Base-by-base conservation (phyloP, 139 green algal genomes). In the Trebouxia sp. region DNA sequence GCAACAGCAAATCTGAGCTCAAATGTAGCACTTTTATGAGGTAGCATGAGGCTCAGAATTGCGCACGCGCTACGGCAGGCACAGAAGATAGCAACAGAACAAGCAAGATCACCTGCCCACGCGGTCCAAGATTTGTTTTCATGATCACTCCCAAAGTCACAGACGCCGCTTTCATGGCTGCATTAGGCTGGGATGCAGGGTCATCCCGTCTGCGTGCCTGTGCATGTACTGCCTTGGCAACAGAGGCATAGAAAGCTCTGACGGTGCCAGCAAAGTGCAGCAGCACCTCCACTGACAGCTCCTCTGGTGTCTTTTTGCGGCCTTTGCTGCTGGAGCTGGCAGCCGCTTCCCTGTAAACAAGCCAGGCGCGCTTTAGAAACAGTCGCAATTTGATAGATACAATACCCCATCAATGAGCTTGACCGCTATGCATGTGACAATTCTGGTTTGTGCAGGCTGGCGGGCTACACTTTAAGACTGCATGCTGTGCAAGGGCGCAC, bases 221-320 rank as follows among this genome's bases (percentile, higher is more conserved):
- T 22, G 92, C 90, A 84, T 95, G 89, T 41, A 96, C 91, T 24
- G 91, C 87, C 90, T 98, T 98, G 75, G 89, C 89, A 0, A 94
- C 79, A 0, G 89, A 86, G 37, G 88, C 89, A 75, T 93, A 91
- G 80, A 96, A 95, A 22, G 79, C 89, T 53, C 93, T 89, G 3
- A 92, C 82, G 0, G 91, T 88, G 30, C 85, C 67, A 41, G 90
- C 78, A 50, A 94, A 91, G 82, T 96, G 91, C 66, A 88, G 76
- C 76, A 97, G 79, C 26, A 93, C 90, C 41, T 97, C 93, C 53
- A 86, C 84, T 0, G 87, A 80, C 26, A 94, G 85, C 72, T 96
- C 92, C 72, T 95, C 87, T 0, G 81, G 84, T 0, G 86, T 79
- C 76, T 92, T 93, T 47, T 88, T 88, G 65, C 79, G 81, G 67